Evolutionary conservation across 805 yeast genomes (phyloP), one percentile per base, ranked within the genome.

Genomic region (Pichia membranifaciens): DNA sequence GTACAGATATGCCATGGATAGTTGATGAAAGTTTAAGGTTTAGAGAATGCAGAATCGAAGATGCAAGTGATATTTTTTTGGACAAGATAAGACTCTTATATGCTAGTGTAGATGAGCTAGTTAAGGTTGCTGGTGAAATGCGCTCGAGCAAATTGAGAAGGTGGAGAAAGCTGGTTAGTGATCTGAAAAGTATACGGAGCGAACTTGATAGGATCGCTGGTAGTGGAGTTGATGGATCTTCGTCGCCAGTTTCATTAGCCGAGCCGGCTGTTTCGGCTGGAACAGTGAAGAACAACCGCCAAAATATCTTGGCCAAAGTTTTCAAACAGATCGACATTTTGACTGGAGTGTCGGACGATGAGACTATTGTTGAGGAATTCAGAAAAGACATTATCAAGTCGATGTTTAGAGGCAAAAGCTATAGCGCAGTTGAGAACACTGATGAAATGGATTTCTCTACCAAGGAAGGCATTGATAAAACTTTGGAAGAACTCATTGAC

Each of bases 151-250:
- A 69, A 47, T 61, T 75, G 4, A 59, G 61, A 28, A 60, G 56
- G 36, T 76, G 81, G 81, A 70, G 78, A 73, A 67, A 60, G 39
- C 44, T 65, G 7, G 71, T 69, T 45, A 72, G 72, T 7, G 76
- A 73, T 33, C 42, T 73, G 10, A 58, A 68, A 41, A 66, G 61
- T 16, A 40, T 68, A 21, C 63, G 68, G 38, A 65, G 65, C 46
- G 67, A 63, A 39, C 47, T 48, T 29, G 47, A 43, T 21, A 38
- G 50, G 17, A 28, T 48, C 29, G 47, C 47, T 4, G 47, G 47
- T 8, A 28, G 43, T 40, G 44, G 46, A 15, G 50, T 47, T 25
- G 50, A 47, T 37, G 50, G 50, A 3, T 47, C 50, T 4, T 15
- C n/a, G 3, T 29, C 45, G 4, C 46, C 46, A 28, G 36, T 41